Conservation (phyloP, 495 filamentous ascomycete species). For the Hypomontagnella submonticulosa region DNA sequence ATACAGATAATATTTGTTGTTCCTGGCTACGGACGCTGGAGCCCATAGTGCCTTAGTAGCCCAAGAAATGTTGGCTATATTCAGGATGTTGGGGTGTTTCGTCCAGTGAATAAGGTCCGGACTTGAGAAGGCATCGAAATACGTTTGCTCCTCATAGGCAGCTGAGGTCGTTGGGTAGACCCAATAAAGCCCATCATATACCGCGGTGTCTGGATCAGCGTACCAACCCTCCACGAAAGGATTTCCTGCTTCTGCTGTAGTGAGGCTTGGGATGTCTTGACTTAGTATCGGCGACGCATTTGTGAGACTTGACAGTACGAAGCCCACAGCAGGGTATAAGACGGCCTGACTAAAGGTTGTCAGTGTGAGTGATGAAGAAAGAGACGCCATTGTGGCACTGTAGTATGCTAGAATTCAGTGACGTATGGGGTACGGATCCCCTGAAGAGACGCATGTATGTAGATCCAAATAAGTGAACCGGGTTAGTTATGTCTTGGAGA, state of each 20-base stretch:
- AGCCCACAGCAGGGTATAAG: background rate
- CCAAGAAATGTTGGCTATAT: slow-evolving; percentile 57
- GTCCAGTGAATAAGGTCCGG: slow-evolving; percentile 51
- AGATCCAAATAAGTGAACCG: no score
- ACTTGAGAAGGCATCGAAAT: slow-evolving; percentile 65
- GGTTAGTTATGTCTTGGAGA: no score
- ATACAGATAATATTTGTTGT: slow-evolving; percentile 63
- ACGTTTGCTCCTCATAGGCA: slow-evolving; percentile 55
- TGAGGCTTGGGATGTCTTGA: slow-evolving; percentile 22
- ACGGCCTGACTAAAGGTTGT: background rate
- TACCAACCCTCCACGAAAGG: slow-evolving; percentile 60
- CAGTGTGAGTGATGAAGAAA: no score
- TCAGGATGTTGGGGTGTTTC: slow-evolving; percentile 57
- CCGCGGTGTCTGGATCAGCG: slow-evolving; percentile 63
- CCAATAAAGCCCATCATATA: slow-evolving; percentile 62
- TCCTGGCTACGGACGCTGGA: slow-evolving; percentile 57
- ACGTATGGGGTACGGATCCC: no score
- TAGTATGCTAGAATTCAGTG: no score
- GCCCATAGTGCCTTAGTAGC: slow-evolving; percentile 61
- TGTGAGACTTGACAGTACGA: slow-evolving; percentile 8
- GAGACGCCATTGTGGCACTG: no score
- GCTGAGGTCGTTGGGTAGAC: slow-evolving; percentile 63
- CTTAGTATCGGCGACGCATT: slow-evolving; percentile 2
- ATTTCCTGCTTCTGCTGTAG: slow-evolving; percentile 49
- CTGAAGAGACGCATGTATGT: no score